These are phyloP conservation scores for Lichtheimia ramosa DNA, from an alignment of 371 early-diverging fungal genomes.

Conservation along the genomic window DNA sequence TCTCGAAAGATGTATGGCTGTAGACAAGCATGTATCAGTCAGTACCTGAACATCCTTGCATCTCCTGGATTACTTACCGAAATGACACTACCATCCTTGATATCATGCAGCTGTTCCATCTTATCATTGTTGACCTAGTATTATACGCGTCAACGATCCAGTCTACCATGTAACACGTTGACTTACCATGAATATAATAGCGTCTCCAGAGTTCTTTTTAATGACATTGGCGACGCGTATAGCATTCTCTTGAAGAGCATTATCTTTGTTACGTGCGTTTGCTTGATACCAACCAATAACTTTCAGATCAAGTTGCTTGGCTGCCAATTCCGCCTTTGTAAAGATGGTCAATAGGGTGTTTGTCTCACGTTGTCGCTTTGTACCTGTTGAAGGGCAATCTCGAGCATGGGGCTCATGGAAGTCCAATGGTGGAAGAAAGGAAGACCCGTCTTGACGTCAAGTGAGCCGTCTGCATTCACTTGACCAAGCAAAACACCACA, in stretches of 20 bases:
- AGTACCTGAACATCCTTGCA: no score
- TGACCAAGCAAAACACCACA: constrained; percentile 68
- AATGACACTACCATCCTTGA: constrained; percentile 21
- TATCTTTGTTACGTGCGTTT: constrained; percentile 48
- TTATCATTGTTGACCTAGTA: constrained; percentile 36
- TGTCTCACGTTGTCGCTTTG: not conserved
- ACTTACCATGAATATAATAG: constrained; percentile 47
- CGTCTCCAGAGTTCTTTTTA: constrained; percentile 32
- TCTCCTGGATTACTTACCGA: constrained; percentile 19
- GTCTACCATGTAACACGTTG: not conserved
- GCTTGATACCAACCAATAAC: constrained; percentile 70
- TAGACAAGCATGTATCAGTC: not conserved
- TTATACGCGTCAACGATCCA: not conserved
- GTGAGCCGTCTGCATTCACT: constrained; percentile 28
- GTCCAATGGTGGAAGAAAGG: constrained; percentile 82
- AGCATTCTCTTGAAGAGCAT: constrained; percentile 43
- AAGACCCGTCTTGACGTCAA: constrained; percentile 60
- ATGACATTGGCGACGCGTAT: constrained; percentile 57
- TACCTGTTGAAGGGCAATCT: constrained; percentile 79
- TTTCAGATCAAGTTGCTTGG: constrained; percentile 36
- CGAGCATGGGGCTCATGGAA: constrained; percentile 75
- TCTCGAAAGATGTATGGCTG: constrained; percentile 48
- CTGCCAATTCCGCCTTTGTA: constrained; percentile 52
- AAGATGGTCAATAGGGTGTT: not conserved
- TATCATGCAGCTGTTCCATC: constrained; percentile 15